Evolutionary conservation across 805 yeast species (phyloP), one percentile per base, ranked within the genome.

Genomic region (Ogataea degrootiae): DNA sequence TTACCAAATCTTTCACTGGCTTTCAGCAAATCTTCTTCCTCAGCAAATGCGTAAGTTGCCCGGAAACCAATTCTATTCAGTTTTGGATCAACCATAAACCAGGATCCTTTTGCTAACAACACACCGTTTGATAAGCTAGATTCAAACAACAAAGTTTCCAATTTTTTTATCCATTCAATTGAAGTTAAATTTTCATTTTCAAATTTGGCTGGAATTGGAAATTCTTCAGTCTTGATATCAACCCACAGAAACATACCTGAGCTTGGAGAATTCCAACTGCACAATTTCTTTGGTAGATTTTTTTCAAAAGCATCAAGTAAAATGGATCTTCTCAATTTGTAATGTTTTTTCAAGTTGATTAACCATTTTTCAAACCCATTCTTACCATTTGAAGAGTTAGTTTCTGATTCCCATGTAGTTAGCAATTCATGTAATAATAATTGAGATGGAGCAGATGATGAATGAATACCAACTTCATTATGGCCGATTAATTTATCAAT

Each of bases 281-380:
- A 65, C 11, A 75, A 65, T 41, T 75, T 73, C 39, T 59, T 50
- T 1, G 85, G 79, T 54, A 78, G 66, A 53, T 72, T 65, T 39
- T 67, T 66, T 48, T 69, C 66, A 36, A 87, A 67, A 0, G 81
- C 72, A 39, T 74, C 74, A 45, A 82, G 68, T 52, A 87, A 72
- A 7, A 53, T 34, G 72, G 82, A 82, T 59, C 91, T 76, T 65
- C 90, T 81, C 45, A 68, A 73, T 23, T 80, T 73, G 68, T 87
- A 87, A 60, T 82, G 79, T 9, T 63, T 69, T 47, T 88, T 74
- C 49, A 87, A 68, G 44, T 77, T 77, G 41, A 73, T 68, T 60
- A 87, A 72, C 96, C 96, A 87, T 61, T 79, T 78, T 51, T 80
- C 61, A 70, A 83, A 87, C 2, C 95, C 95, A 9, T 64, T 68